Conservation (phyloP, 257 asterid genomes). For the Solanum sparsipilum region DNA sequence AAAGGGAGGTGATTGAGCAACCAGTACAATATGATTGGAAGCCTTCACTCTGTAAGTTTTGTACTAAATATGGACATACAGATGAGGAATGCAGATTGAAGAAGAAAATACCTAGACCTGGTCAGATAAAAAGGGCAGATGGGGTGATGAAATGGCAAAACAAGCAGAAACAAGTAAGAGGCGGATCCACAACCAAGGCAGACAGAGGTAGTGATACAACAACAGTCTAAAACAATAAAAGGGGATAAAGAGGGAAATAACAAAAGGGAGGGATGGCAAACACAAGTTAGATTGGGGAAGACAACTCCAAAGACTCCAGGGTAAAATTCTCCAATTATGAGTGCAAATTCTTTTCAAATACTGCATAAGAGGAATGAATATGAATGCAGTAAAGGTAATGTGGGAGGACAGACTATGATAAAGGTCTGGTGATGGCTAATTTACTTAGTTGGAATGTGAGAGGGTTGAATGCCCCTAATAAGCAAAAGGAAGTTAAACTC, state of each 20-base stretch:
- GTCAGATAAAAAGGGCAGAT: neutral
- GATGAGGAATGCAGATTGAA: too few species aligned
- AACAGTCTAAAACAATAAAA: too few species aligned
- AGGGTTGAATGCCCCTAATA: neutral
- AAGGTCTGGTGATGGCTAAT: too few species aligned
- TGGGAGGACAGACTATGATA: neutral
- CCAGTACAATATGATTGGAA: neutral
- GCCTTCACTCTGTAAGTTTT: neutral
- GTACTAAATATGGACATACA: too few species aligned
- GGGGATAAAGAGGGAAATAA: neutral
- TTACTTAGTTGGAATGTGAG: neutral
- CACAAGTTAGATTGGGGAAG: neutral
- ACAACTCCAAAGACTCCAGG: neutral
- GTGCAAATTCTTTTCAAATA: neutral
- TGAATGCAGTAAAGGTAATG: neutral
- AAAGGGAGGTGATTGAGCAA: neutral
- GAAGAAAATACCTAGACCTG: neutral
- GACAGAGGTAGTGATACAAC: neutral
- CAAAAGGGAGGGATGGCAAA: neutral
- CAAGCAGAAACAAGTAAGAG: neutral
- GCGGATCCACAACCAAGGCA: neutral
- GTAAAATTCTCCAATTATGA: neutral
- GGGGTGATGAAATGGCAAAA: too few species aligned
- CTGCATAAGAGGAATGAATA: neutral
- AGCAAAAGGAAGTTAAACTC: neutral